Conservation (phyloP, 2,329 filamentous ascomycete genomes). For the Ophidiomyces ophidiicola region DNA sequence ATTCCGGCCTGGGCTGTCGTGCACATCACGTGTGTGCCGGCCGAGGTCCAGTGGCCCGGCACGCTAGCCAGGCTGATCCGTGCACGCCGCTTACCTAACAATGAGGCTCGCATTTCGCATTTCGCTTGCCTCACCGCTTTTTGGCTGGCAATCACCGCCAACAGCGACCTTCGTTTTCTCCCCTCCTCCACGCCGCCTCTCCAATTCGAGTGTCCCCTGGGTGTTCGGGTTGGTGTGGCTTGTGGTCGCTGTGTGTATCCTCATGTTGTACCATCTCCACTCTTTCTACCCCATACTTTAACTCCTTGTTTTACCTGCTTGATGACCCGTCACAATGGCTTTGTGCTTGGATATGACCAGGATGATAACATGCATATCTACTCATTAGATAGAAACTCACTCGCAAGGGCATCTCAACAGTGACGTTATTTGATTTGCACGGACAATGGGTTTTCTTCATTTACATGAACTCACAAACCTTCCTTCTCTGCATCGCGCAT, state of each 20-base stretch:
- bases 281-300: not conserved
- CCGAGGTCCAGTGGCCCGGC: constrained; percentile 1
- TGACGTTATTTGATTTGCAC: constrained; percentile 7
- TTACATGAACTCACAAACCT: constrained; percentile 3
- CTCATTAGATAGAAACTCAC: not conserved
- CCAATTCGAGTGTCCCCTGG: constrained; percentile 4
- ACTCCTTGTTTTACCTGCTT: not conserved
- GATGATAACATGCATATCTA: not conserved
- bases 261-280: not conserved
- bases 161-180: constrained; percentile 1
- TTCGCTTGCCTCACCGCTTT: constrained; percentile 13
- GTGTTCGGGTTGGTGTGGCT: constrained; percentile 1
- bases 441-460: constrained; percentile 9
- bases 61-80: too few relatives aligned
- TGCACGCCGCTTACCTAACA: constrained; percentile 3
- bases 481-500: not conserved
- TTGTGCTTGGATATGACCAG: constrained; percentile 1
- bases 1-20: not conserved
- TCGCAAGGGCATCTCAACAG: not conserved
- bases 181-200: constrained; percentile 4
- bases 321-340: not conserved
- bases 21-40: not conserved
- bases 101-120: not conserved
- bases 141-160: constrained; percentile 10
- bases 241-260: not conserved